These are phyloP conservation scores for Apiotrichum veenhuisii DNA, from an alignment of 1,284 basidiomycete species.

Conservation along the genomic window DNA sequence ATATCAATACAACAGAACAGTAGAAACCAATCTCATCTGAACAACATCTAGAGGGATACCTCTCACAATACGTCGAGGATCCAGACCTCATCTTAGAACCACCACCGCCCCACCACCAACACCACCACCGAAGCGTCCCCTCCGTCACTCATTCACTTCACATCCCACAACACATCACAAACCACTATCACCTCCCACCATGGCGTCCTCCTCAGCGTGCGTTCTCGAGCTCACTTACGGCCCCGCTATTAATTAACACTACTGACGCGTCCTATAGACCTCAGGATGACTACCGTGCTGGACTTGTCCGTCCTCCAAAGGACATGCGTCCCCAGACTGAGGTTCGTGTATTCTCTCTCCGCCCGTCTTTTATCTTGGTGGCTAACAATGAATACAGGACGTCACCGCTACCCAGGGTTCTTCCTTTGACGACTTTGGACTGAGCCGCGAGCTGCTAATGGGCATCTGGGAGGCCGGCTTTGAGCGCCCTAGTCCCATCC, in stretches of 20 bases:
- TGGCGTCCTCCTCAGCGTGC: conserved; percentile 48
- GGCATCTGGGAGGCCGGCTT: conserved; percentile 96
- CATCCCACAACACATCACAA: not conserved
- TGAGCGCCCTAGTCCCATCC: conserved; percentile 93
- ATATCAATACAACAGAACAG: not conserved
- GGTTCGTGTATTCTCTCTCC: conserved; percentile 38
- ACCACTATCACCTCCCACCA: conserved; percentile 19
- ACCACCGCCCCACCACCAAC: not conserved
- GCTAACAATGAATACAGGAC: conserved; percentile 54
- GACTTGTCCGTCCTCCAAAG: conserved; percentile 79
- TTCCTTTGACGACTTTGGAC: conserved; percentile 83
- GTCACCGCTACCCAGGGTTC: conserved; percentile 85
- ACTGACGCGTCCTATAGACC: conserved; percentile 7
- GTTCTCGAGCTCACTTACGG: not conserved
- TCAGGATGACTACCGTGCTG: conserved; percentile 36
- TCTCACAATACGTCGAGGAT: too few species aligned
- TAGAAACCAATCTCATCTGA: not conserved
- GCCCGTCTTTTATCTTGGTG: not conserved
- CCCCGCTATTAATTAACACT: not conserved
- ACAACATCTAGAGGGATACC: not conserved
- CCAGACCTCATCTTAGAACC: too few species aligned
- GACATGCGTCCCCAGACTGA: conserved; percentile 89
- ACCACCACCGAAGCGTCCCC: not conserved
- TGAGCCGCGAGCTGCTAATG: conserved; percentile 78
- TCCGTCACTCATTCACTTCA: not conserved